phyloP scores from a whole-genome alignment of 768 basidiomycete genomes.

The Russula ochroleuca region DNA sequence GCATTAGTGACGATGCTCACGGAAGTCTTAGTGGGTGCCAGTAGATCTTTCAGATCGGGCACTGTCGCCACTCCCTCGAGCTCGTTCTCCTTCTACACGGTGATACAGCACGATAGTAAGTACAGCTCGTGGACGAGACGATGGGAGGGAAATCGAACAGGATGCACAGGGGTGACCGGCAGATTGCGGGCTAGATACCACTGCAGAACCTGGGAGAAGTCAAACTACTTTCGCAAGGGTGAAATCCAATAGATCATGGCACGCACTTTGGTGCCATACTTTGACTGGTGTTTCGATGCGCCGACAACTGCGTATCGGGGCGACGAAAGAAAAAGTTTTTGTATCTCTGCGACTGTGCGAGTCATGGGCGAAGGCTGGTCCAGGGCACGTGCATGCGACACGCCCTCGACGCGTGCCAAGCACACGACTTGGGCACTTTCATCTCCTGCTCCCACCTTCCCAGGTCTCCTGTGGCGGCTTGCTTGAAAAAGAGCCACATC shows the following conservation, averaged over 20 bases:
- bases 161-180: conserved; percentile 70
- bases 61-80: conserved; percentile 63
- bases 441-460: not conserved
- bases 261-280: conserved; percentile 71
- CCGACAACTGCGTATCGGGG: conserved; percentile 74
- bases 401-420: conserved; percentile 30
- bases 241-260: not conserved
- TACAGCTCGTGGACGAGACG: not conserved
- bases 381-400: conserved; percentile 13
- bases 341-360: conserved; percentile 41
- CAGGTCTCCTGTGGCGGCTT: conserved; percentile 6
- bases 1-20: conserved; percentile 77
- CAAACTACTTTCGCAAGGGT: not conserved
- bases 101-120: conserved; percentile 1
- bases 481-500: not conserved
- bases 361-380: not conserved
- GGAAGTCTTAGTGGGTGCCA: conserved; percentile 60
- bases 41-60: conserved; percentile 50
- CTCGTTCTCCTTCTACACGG: conserved; percentile 57
- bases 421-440: conserved; percentile 15
- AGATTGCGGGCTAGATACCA: conserved; percentile 66
- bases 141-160: conserved; percentile 41
- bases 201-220: conserved; percentile 53
- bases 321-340: conserved; percentile 54
- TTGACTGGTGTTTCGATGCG: conserved; percentile 72